These are phyloP conservation scores for Taphrina wiesneri DNA, from an alignment of 1,139 yeast genomes.

Conservation along the genomic window DNA sequence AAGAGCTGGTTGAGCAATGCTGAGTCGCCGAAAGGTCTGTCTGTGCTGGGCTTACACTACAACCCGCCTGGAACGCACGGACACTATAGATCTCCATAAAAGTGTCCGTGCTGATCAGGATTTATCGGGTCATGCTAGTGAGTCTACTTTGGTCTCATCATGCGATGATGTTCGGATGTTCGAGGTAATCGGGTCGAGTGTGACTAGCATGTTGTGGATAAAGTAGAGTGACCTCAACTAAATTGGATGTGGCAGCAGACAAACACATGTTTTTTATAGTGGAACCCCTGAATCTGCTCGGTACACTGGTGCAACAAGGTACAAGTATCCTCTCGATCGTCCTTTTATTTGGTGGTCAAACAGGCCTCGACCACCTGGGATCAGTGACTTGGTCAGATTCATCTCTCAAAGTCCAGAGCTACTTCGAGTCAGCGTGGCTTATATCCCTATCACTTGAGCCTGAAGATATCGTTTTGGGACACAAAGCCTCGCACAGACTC, in stretches of 20 bases:
- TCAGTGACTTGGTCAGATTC: background rate
- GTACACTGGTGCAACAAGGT: constrained; percentile 8
- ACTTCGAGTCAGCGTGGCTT: background rate
- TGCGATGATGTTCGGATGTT: too few relatives aligned
- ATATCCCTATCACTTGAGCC: background rate
- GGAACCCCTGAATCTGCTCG: constrained; percentile 6
- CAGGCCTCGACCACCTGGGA: background rate
- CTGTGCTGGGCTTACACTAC: too few relatives aligned
- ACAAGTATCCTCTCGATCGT: constrained; percentile 4
- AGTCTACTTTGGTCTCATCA: background rate
- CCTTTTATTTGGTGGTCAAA: background rate
- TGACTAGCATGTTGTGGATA: background rate
- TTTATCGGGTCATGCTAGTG: background rate
- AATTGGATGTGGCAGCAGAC: background rate
- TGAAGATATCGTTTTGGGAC: background rate
- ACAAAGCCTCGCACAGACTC: constrained; percentile 3
- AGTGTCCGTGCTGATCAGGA: background rate
- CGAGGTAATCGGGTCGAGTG: background rate
- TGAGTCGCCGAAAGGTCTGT: too few relatives aligned
- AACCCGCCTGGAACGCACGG: too few relatives aligned
- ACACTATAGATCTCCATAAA: background rate
- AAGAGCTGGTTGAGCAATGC: background rate
- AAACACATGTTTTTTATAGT: background rate
- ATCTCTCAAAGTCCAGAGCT: background rate
- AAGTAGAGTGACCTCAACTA: background rate